Evolutionary conservation across 2,329 filamentous ascomycete species (phyloP).

Genomic region (Clarireedia homoeocarpa): DNA sequence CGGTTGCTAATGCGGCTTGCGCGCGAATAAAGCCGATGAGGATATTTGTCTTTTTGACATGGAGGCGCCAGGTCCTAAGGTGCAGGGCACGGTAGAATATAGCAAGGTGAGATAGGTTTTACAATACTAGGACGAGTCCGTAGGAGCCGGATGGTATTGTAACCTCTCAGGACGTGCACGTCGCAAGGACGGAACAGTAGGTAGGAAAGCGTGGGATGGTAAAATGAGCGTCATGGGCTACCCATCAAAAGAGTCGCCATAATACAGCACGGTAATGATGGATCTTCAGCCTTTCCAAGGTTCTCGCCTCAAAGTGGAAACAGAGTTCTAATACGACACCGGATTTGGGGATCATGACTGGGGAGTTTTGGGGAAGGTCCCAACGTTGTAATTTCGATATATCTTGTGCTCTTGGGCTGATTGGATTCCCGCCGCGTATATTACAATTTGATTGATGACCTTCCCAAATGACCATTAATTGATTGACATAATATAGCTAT

Average conservation of each 20-base stretch:
- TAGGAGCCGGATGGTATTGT: neutral
- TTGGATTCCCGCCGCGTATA: too few relatives aligned
- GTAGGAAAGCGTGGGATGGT: neutral
- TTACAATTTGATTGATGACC: neutral
- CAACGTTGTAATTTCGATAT: neutral
- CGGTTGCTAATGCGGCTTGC: neutral
- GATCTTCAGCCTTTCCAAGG: neutral
- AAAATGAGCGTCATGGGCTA: too few relatives aligned
- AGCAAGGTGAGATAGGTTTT: neutral
- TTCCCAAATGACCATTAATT: too few relatives aligned
- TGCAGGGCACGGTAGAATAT: neutral
- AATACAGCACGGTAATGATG: neutral
- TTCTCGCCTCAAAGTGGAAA: neutral
- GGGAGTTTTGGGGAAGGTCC: neutral
- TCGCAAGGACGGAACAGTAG: neutral
- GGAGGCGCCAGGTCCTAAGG: neutral
- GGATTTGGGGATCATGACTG: neutral
- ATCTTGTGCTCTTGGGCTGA: neutral
- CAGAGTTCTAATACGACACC: too few relatives aligned
- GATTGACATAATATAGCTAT: neutral
- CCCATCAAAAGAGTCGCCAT: neutral
- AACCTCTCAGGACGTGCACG: neutral
- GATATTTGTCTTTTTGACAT: neutral
- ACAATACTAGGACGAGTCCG: neutral
- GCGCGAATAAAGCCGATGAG: constrained; percentile 1